Evolutionary conservation across 2,329 filamentous ascomycete species (phyloP), one percentile per base, ranked within the genome.

Genomic region (Dothistroma pini): DNA sequence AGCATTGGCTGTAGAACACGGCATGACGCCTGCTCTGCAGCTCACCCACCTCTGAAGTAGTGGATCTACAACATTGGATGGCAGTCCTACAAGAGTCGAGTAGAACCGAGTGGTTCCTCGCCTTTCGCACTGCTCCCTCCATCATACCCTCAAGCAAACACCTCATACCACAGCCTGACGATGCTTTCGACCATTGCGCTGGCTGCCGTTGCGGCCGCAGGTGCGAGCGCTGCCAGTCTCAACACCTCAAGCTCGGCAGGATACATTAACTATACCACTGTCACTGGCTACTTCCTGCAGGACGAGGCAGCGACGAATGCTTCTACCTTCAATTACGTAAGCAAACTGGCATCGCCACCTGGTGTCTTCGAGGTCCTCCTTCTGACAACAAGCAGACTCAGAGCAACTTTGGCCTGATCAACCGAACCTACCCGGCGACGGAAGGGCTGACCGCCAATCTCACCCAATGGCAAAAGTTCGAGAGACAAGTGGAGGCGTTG

Each of bases 381-480:
- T 32, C 54, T 59, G 14, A 57, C 68, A 41, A 54, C 21, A 4
- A 48, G 14, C 60, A 88, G 85, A 84, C 81, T 29, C 75, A 79
- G 32, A 77, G 76, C 59, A 89, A 89, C 75, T 88, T 88, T 69
- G 88, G 88, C 31, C 78, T 90, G 22, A 80, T 90, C 63, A 81
- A 88, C 68, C 81, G 82, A 53, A 80, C 81, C 0, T 89, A 89
- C 70, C 78, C 83, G 6, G 83, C 81, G 1, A 89, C 67, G 66
- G 71, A 47, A 48, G 61, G 16, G 74, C 77, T 56, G 74, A 79
- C 56, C 8, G 75, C 76, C 41, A 74, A 75, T 63, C 79, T 80
- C 64, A 86, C 84, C 0, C 85, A 87, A 74, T 90, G 87, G 87
- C 78, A 88, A 73, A 81, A 83, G 19, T 88, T 90, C 63, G 78